Evolutionary conservation across 306 rosid genomes (phyloP).

Genomic region (Senna siamea): DNA sequence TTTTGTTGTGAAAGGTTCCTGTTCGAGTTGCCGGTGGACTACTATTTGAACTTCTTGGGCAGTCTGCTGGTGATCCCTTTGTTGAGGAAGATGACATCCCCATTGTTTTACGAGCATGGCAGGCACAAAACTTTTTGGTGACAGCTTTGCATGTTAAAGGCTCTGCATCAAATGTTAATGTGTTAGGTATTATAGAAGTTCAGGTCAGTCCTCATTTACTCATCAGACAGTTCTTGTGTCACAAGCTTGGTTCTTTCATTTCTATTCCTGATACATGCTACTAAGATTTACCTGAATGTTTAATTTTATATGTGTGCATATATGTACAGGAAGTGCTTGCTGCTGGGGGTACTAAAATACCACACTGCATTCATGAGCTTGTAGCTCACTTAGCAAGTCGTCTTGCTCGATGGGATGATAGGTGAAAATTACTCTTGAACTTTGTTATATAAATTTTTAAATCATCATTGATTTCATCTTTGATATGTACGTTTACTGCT

Average conservation of each 20-base stretch:
- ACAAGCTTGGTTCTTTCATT: neutral
- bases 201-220: constrained; percentile 56
- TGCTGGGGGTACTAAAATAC: constrained; percentile 56
- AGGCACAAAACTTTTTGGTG: constrained; percentile 82
- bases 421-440: constrained; percentile 43
- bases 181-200: constrained; percentile 87
- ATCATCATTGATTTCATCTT: constrained; percentile 9
- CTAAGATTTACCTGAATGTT: constrained; percentile 9
- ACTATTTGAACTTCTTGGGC: constrained; percentile 88
- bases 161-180: constrained; percentile 57
- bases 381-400: constrained; percentile 61
- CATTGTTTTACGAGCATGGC: constrained; percentile 88
- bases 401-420: constrained; percentile 76
- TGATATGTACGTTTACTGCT: constrained; percentile 10
- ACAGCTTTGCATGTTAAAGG: constrained; percentile 88
- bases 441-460: constrained; percentile 10
- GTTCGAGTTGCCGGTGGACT: constrained; percentile 94
- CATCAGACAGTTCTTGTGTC: neutral
- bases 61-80: constrained; percentile 85
- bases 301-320: neutral
- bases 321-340: constrained; percentile 59
- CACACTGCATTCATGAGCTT: constrained; percentile 55
- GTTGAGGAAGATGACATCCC: constrained; percentile 88
- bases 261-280: constrained; percentile 21
- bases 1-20: constrained; percentile 60